Base-by-base conservation (phyloP, 1,284 basidiomycete species). In the Pholiota adiposa region DNA sequence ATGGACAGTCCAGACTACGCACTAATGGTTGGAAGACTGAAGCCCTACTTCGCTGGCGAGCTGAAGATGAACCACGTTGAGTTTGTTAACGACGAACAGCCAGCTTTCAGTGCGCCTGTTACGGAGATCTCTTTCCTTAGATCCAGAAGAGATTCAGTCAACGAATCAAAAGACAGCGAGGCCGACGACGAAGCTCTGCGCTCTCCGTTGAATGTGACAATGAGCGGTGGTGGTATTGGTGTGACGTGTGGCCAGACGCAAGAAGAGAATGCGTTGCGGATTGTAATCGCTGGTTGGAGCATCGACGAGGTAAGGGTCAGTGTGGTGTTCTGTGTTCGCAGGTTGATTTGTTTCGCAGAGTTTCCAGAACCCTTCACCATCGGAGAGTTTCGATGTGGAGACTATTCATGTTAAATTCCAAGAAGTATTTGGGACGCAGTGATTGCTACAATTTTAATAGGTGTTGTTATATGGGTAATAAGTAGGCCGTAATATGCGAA, bases 251-350 rank as follows among this genome's bases (percentile, higher is more conserved):
- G 65, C 1, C 57, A 60, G 34, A 65, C 62, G 23, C 51, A 63
- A 18, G 70, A 71, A 52, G 61, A 68, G 36, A 58, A 61, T 8
- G 57, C 31, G 18, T 58, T 62, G 44, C 60, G 60, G n/a, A 27
- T 68, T 11, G 21, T 68, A 16, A 36, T 70, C 2, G 56, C 67
- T 33, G 72, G 72, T 14, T 70, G 68, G 68, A 62, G 65, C n/a
- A 67, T 59, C 31, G 56, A 66, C 8, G 38, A 36, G 40, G 40
- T 53, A 29, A 14, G 34, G 9, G 36, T 31, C 51, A 40, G 19
- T 19, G n/a, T n/a, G 18, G n/a, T 23, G 4, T 12, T 12, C 18
- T n/a, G 27, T 53, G 4, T n/a, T 16, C 38, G 25, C 29, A 29
- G 16, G 8, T 19, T 40, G 33, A 49, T 14, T 11, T 38, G 36